These are phyloP conservation scores for Nakazawaea wyomingensis DNA, from an alignment of 805 yeast species.

Conservation along the genomic window DNA sequence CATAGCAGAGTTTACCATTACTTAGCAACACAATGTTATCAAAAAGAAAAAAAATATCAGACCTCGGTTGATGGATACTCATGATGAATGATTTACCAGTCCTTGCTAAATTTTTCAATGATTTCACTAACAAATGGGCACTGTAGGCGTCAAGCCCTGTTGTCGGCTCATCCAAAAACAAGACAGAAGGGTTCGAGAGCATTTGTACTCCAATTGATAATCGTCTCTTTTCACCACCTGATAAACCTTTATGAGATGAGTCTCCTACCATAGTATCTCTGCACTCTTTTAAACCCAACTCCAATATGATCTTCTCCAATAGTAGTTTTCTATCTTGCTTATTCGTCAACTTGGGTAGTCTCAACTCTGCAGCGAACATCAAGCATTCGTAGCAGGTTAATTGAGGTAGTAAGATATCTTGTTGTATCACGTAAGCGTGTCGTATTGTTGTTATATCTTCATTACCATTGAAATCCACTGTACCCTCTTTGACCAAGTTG, in stretches of 20 bases:
- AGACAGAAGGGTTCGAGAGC: slow-evolving; percentile 66
- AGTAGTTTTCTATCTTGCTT: slow-evolving; percentile 38
- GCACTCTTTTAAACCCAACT: slow-evolving; percentile 63
- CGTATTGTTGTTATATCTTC: slow-evolving; percentile 24
- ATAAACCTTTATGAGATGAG: slow-evolving; percentile 49
- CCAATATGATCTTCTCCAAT: slow-evolving; percentile 55
- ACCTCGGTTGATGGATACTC: slow-evolving; percentile 81
- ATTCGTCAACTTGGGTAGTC: slow-evolving; percentile 46
- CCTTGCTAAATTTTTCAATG: slow-evolving; percentile 52
- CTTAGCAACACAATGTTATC: slow-evolving; percentile 67
- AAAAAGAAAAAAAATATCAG: slow-evolving; percentile 64
- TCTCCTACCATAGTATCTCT: slow-evolving; percentile 56
- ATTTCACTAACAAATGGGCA: slow-evolving; percentile 57
- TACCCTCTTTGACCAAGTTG: slow-evolving; percentile 32
- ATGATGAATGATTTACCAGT: slow-evolving; percentile 66
- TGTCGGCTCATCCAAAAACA: slow-evolving; percentile 82
- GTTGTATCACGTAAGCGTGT: slow-evolving; percentile 68
- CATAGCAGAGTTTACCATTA: slow-evolving; percentile 47
- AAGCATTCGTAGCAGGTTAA: slow-evolving; percentile 71
- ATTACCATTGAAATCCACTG: slow-evolving; percentile 35
- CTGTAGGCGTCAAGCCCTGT: slow-evolving; percentile 78
- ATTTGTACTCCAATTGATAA: slow-evolving; percentile 75
- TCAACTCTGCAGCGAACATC: slow-evolving; percentile 63
- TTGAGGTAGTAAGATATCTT: slow-evolving; percentile 66
- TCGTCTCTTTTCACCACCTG: slow-evolving; percentile 83